phyloP scores from a whole-genome alignment of 2,329 filamentous ascomycete species.

The Mariannaea elegans region DNA sequence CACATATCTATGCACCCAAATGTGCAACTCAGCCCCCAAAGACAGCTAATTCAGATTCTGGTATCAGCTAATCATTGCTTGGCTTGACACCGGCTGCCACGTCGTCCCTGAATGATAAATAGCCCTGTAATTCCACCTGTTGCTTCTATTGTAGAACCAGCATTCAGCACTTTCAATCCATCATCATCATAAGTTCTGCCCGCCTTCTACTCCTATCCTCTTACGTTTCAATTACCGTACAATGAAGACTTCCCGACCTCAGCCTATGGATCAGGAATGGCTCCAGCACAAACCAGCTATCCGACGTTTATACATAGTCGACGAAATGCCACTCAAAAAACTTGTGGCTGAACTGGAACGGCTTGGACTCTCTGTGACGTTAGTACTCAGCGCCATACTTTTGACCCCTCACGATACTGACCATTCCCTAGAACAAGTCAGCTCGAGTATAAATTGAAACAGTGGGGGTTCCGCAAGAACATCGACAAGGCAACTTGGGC shows the following conservation, averaged over 20 bases:
- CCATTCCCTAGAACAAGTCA: background rate
- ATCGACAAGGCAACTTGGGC: background rate
- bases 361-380: background rate
- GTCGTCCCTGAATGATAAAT: too few relatives aligned
- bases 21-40: too few relatives aligned
- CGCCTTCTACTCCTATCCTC: too few relatives aligned
- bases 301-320: background rate
- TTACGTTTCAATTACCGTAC: background rate
- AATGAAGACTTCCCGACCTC: background rate
- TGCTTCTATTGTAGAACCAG: too few relatives aligned
- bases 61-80: background rate
- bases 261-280: background rate
- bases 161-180: background rate
- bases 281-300: constrained; percentile 3
- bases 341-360: background rate
- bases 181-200: too few relatives aligned
- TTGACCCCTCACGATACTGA: background rate
- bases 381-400: background rate
- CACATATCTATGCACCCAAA: too few relatives aligned
- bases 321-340: background rate
- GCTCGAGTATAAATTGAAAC: constrained; percentile 2
- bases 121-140: background rate
- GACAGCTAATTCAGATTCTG: constrained; percentile 1
- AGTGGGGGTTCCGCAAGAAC: constrained; percentile 1
- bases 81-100: too few relatives aligned